Evolutionary conservation across 306 rosid species (phyloP).

Genomic region (Quercus gilva): DNA sequence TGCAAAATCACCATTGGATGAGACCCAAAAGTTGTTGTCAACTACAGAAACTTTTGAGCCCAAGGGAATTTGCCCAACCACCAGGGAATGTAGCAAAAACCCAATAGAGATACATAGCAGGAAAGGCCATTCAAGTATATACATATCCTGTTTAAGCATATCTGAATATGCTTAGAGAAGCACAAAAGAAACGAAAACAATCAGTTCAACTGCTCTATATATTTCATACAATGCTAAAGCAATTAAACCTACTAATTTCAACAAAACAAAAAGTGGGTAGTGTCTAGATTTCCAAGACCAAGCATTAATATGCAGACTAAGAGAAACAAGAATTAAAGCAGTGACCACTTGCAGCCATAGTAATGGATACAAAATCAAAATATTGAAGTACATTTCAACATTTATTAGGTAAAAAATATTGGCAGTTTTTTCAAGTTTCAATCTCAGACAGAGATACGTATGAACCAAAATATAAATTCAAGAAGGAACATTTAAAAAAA

Average conservation of each 20-base stretch:
- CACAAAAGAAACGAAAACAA: conserved; percentile 14
- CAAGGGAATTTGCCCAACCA: conserved; percentile 50
- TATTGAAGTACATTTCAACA: not conserved
- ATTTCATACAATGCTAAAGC: conserved; percentile 17
- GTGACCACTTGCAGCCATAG: conserved; percentile 3
- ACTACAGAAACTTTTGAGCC: conserved; percentile 59
- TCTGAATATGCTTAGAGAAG: conserved; percentile 26
- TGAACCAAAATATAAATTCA: not conserved
- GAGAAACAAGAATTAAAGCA: conserved; percentile 25
- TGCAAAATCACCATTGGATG: conserved; percentile 70
- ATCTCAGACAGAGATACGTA: not conserved
- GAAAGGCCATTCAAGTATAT: conserved; percentile 29
- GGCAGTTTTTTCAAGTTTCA: not conserved
- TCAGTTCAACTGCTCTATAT: conserved; percentile 6
- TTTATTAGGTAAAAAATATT: not conserved
- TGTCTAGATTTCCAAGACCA: not conserved
- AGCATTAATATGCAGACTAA: not conserved
- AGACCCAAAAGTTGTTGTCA: conserved; percentile 57
- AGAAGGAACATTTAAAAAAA: conserved; percentile 2
- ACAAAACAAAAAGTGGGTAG: not conserved
- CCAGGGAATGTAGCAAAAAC: conserved; percentile 42
- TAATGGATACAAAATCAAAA: not conserved
- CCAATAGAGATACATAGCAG: conserved; percentile 37
- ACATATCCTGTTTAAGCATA: conserved; percentile 47
- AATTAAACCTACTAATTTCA: not conserved